Evolutionary conservation across 2,329 filamentous ascomycete genomes (phyloP), one percentile per base, ranked within the genome.

Genomic region (Trichoderma asperellum): DNA sequence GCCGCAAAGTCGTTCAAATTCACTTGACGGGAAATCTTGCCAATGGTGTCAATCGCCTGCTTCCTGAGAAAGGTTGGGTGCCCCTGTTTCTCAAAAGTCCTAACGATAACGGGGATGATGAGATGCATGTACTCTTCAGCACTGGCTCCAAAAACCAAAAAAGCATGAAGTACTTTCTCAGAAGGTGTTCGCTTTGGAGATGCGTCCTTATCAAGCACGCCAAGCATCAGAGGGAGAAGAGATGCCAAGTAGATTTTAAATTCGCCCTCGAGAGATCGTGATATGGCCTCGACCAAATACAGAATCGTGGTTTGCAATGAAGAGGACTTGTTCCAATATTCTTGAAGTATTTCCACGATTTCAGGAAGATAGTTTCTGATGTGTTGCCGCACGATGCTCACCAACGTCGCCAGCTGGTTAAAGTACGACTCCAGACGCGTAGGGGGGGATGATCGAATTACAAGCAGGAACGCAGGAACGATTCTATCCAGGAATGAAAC

Each of bases 101-200:
- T 90, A 10, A 99, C 94, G 75, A 99, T 94, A 43, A 97, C 93
- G 0, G 96, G 96, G 63, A 99, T 93, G 73, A 99, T 98, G 64
- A 99, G 85, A 78, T 99, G 96, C 96, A 99, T 99, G 79, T 99
- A 99, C 78, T 99, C 96, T 78, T 99, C 96, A 12, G 92, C 92
- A 76, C 94, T 98, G 0, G 94, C 91, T 1, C 96, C 96, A 77
- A 99, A 99, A 0, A 99, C 92, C 34, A 99, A 83, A 79, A 99
- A 97, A 0, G 95, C 94, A 77, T 98, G 96, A 29, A 99, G 84
- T 4, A 99, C 94, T 74, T 91, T 91, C 77, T 97, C 94, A 0
- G 94, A 97, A 2, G 94, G 91, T 16, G 88, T 86, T n/a, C 93
- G 87, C 75, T 93, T 91, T 1, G 86, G 83, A 1, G 91, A 91